A percentile compares a stretch with the other conserved stretches of the same genome.
Evolutionary conservation across 2,329 filamentous ascomycete genomes (phyloP).

Genomic region (Colletotrichum somersetense): DNA sequence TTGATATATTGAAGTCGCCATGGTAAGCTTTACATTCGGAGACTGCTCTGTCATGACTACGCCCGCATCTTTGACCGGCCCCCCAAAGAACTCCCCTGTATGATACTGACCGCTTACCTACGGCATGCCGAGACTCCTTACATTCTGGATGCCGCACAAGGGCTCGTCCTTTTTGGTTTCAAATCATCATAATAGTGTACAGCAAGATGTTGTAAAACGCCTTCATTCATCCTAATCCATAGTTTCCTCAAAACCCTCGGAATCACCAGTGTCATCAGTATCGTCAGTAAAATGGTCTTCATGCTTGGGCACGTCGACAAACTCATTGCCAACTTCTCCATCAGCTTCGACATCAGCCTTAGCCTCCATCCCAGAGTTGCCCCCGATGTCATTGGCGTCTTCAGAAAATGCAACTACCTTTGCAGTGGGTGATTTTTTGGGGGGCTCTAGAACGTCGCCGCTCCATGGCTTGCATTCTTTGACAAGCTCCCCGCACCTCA

Average conservation of each 20-base stretch:
- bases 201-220: not conserved
- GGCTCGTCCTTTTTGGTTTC: not conserved
- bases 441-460: conserved; percentile 83
- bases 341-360: conserved; percentile 4
- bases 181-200: conserved; percentile 9
- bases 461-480: conserved; percentile 92
- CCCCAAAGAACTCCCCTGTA: conserved; percentile 8
- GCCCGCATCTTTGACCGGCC: not conserved
- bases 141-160: not conserved
- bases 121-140: not conserved
- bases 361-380: not conserved
- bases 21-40: not conserved
- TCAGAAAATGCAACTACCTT: conserved; percentile 76
- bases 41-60: not conserved
- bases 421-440: conserved; percentile 55
- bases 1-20: not conserved
- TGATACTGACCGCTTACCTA: conserved; percentile 12
- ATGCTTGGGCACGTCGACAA: conserved; percentile 27
- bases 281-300: conserved; percentile 18
- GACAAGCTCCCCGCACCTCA: conserved; percentile 87
- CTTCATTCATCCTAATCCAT: conserved; percentile 35
- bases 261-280: conserved; percentile 35
- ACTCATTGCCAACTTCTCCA: conserved; percentile 16
- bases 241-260: conserved; percentile 37
- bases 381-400: conserved; percentile 53